Percentiles rank a stretch among this genome's conserved stretches.
These are phyloP conservation scores for Wickerhamomyces chambardii DNA, from an alignment of 805 yeast species.

Conservation along the genomic window DNA sequence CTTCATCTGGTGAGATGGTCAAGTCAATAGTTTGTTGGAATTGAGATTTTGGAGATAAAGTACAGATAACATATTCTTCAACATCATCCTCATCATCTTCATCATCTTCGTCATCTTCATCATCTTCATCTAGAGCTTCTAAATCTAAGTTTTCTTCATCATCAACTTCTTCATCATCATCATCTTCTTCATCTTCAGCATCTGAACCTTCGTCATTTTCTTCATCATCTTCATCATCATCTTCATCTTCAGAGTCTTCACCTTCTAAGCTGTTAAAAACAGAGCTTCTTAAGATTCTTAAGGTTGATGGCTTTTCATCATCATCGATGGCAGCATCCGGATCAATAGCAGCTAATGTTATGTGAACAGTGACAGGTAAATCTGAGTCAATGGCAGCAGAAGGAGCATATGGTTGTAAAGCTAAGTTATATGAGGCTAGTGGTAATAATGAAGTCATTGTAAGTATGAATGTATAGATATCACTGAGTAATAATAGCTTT, in stretches of 20 bases:
- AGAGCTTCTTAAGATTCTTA: constrained; percentile 66
- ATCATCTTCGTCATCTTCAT: constrained; percentile 46
- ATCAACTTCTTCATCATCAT: constrained; percentile 34
- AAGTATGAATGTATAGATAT: background rate
- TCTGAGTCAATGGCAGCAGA: constrained; percentile 81
- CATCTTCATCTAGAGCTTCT: constrained; percentile 38
- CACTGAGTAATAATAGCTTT: background rate
- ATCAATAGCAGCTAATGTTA: constrained; percentile 94
- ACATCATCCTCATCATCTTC: constrained; percentile 66
- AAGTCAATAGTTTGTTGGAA: constrained; percentile 88
- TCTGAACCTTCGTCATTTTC: constrained; percentile 24
- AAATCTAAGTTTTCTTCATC: constrained; percentile 44
- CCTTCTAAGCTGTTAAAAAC: constrained; percentile 42
- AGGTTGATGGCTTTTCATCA: constrained; percentile 75
- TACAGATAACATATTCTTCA: constrained; percentile 80
- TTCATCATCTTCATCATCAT: constrained; percentile 21
- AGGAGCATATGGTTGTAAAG: constrained; percentile 80
- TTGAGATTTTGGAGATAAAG: constrained; percentile 77
- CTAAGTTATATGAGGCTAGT: constrained; percentile 78
- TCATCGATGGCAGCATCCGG: constrained; percentile 76
- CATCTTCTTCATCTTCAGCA: constrained; percentile 25
- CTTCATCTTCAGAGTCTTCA: constrained; percentile 28
- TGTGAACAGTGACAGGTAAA: constrained; percentile 81
- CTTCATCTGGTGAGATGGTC: constrained; percentile 89
- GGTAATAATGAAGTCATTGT: constrained; percentile 71